These are phyloP conservation scores for Amphichorda felina DNA, from an alignment of 2,329 filamentous ascomycete species.

Conservation along the genomic window DNA sequence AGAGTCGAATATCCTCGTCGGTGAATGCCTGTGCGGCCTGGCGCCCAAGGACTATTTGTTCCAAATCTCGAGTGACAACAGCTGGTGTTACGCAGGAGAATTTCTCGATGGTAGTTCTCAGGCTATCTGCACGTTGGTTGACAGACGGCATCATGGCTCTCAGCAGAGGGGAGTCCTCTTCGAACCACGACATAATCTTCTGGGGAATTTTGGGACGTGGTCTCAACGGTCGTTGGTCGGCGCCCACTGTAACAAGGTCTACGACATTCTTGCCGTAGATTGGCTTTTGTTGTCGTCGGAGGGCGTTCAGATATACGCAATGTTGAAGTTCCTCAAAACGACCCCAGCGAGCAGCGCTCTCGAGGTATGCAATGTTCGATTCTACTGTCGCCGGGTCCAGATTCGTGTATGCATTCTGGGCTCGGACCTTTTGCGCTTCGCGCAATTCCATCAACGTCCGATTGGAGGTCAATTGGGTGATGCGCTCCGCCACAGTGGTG, in stretches of 20 bases:
- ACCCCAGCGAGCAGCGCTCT: constrained; percentile 56
- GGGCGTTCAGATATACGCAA: constrained; percentile 67
- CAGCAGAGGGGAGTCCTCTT: constrained; percentile 53
- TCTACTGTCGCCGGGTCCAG: constrained; percentile 56
- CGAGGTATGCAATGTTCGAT: constrained; percentile 60
- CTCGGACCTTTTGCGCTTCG: constrained; percentile 54
- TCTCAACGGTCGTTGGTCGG: constrained; percentile 45
- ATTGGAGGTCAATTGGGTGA: constrained; percentile 58
- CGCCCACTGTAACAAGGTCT: constrained; percentile 57
- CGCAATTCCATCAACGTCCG: constrained; percentile 57
- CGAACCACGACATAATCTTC: constrained; percentile 62
- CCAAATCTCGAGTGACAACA: constrained; percentile 70
- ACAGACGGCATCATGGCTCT: constrained; percentile 62
- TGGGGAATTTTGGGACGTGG: constrained; percentile 48
- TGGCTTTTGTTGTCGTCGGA: constrained; percentile 68
- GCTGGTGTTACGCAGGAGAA: constrained; percentile 90
- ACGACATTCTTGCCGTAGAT: constrained; percentile 74
- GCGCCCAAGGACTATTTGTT: constrained; percentile 52
- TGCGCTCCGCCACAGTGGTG: constrained; percentile 35
- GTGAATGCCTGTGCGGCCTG: constrained; percentile 45
- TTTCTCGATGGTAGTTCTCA: constrained; percentile 69
- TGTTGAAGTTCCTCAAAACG: constrained; percentile 71
- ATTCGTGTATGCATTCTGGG: constrained; percentile 40
- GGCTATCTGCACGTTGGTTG: constrained; percentile 55
- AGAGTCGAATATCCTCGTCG: constrained; percentile 43